Evolutionary conservation across 257 asterid genomes (phyloP).

Genomic region (Nicotiana obtusifolia): DNA sequence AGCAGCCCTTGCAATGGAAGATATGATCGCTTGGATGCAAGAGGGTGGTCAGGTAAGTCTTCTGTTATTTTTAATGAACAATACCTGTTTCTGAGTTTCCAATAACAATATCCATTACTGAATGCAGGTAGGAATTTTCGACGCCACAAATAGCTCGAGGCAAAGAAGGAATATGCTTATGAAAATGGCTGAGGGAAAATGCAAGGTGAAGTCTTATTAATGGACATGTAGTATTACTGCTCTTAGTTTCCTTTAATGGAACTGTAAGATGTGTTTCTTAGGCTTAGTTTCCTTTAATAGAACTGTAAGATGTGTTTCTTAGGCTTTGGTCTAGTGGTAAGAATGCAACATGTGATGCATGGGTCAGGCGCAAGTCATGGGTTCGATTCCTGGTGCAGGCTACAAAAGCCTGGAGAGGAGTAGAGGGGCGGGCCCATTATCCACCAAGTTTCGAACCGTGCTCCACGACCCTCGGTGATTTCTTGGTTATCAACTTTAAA

Average conservation of each 20-base stretch:
- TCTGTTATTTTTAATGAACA: conserved; percentile 6
- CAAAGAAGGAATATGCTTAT: conserved; percentile 92
- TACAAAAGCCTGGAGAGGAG: not conserved
- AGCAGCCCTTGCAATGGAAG: conserved; percentile 99
- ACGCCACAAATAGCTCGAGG: conserved; percentile 92
- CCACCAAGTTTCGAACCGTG: not conserved
- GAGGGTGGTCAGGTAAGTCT: conserved; percentile 96
- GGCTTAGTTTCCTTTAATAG: not conserved
- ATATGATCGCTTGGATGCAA: conserved; percentile 99
- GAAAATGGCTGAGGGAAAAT: conserved; percentile 94
- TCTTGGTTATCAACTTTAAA: not conserved
- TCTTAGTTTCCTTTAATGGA: not conserved
- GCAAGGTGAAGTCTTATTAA: conserved; percentile 61
- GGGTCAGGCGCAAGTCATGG: not conserved
- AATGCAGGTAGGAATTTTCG: conserved; percentile 90
- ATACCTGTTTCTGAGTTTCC: conserved; percentile 19
- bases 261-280: not conserved
- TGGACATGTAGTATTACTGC: conserved; percentile 1
- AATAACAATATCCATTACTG: conserved; percentile 20
- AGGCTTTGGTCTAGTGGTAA: not conserved
- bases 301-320: not conserved
- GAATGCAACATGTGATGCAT: not conserved
- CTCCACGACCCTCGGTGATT: not conserved
- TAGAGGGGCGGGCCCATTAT: not conserved
- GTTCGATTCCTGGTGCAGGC: too few relatives aligned